phyloP scores from a whole-genome alignment of 2,329 filamentous ascomycete species.

The Ustulina deusta region DNA sequence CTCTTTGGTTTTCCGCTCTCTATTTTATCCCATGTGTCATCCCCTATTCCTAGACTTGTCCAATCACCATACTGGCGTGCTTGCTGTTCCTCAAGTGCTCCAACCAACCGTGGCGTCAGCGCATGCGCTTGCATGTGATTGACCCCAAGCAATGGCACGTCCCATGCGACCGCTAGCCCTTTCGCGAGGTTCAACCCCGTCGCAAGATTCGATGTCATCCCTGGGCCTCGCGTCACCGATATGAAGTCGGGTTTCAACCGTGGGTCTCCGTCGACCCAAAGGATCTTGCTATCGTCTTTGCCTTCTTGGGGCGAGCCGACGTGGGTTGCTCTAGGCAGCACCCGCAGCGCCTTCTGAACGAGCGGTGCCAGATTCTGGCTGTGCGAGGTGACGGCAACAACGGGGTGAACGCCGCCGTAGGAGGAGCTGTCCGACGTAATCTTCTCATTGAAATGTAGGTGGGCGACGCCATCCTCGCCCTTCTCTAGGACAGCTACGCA shows the following conservation, averaged over 20 bases:
- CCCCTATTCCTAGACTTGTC: no score
- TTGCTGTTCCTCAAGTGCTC: conserved; percentile 63
- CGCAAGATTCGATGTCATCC: conserved; percentile 83
- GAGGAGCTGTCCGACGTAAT: conserved; percentile 82
- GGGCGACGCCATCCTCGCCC: conserved; percentile 56
- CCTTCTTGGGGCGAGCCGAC: background rate
- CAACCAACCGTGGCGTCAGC: conserved; percentile 82
- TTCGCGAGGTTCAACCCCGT: conserved; percentile 88
- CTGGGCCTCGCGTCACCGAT: conserved; percentile 89
- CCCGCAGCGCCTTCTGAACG: conserved; percentile 70
- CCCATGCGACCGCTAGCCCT: conserved; percentile 85
- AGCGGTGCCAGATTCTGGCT: conserved; percentile 76
- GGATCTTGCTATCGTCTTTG: conserved; percentile 1
- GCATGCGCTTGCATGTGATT: conserved; percentile 99
- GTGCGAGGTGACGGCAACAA: conserved; percentile 80
- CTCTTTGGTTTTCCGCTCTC: conserved; percentile 5
- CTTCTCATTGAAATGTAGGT: conserved; percentile 82
- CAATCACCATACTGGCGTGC: no score
- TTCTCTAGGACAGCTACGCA: conserved; percentile 85
- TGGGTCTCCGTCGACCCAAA: conserved; percentile 47
- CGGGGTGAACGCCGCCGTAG: conserved; percentile 83
- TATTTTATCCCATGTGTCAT: no score
- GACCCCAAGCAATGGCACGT: conserved; percentile 83
- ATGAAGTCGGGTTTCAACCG: conserved; percentile 79
- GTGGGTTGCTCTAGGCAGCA: conserved; percentile 57